Conservation (phyloP, 1,284 basidiomycete species). For the Cutaneotrichosporon cavernicola region DNA sequence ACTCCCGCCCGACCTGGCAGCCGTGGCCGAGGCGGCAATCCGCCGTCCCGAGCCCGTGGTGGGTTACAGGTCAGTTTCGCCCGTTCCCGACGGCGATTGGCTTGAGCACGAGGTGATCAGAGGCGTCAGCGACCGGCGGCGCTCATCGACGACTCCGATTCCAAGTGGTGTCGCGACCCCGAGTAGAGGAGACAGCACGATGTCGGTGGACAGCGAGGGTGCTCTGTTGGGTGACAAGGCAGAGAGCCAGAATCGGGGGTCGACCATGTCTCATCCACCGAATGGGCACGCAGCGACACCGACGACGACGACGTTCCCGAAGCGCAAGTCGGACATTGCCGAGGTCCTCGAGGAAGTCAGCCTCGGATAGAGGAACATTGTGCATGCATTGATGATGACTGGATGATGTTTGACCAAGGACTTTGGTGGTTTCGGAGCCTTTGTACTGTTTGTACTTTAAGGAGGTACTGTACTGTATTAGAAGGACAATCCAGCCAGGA, state of each 20-base stretch:
- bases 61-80: constrained; percentile 18
- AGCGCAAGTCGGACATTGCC: constrained; percentile 5
- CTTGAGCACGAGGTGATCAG: constrained; percentile 18
- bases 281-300: not conserved
- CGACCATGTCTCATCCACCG: constrained; percentile 1
- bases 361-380: constrained; percentile 6
- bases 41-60: constrained; percentile 36
- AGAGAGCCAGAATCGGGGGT: not conserved
- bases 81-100: not conserved
- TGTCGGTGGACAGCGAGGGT: constrained; percentile 33
- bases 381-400: not conserved
- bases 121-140: constrained; percentile 17
- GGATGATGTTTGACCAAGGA: not conserved
- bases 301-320: constrained; percentile 3
- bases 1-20: not conserved
- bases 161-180: not conserved
- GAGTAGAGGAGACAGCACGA: constrained; percentile 16
- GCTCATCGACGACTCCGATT: not conserved
- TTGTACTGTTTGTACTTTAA: too few relatives aligned
- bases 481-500: too few relatives aligned
- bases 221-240: constrained; percentile 26
- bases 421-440: too few relatives aligned
- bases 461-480: too few relatives aligned
- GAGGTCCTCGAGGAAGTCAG: constrained; percentile 19
- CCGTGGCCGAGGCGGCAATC: constrained; percentile 21